Conservation (phyloP, 805 yeast genomes). For the Wickerhamiella sorbophila region DNA sequence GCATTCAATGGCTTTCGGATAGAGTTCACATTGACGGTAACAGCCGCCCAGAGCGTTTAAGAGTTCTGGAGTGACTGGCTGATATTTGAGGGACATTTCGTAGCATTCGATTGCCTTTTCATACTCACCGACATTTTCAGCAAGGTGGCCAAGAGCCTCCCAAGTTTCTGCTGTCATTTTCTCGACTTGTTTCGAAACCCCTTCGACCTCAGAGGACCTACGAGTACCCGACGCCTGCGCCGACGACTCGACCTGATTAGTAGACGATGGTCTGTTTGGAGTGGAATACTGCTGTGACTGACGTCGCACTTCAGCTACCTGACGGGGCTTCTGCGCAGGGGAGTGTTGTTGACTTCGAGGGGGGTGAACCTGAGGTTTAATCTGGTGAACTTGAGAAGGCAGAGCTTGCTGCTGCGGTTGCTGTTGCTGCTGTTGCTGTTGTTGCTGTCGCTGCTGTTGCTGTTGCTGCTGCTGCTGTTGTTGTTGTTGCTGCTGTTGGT, state of each 20-base stretch:
- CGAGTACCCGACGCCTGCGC: background rate
- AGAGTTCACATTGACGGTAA: conserved; percentile 78
- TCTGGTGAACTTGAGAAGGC: background rate
- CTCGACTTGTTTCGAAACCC: conserved; percentile 22
- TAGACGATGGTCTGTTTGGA: conserved; percentile 5
- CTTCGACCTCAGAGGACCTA: conserved; percentile 1
- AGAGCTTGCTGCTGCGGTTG: conserved; percentile 24
- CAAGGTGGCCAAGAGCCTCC: conserved; percentile 78
- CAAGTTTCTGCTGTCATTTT: conserved; percentile 43
- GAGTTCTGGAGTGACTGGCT: conserved; percentile 76
- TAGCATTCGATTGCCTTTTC: conserved; percentile 82
- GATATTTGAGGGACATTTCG: conserved; percentile 73
- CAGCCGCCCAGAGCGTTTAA: conserved; percentile 76
- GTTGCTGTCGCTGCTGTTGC: conserved; percentile 8
- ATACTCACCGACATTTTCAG: conserved; percentile 76
- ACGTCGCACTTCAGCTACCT: too few relatives aligned
- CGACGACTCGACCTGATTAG: background rate
- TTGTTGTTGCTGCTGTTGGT: background rate
- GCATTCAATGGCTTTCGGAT: conserved; percentile 86
- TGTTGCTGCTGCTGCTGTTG: conserved; percentile 9
- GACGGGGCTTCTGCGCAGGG: background rate
- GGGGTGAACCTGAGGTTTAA: background rate
- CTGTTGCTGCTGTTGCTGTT: conserved; percentile 8
- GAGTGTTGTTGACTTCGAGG: conserved; percentile 1
- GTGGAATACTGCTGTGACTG: conserved; percentile 6